Evolutionary conservation across 192 early-diverging fungal genomes (phyloP), one percentile per base, ranked within the genome.

Genomic region (Physocladia obscura): DNA sequence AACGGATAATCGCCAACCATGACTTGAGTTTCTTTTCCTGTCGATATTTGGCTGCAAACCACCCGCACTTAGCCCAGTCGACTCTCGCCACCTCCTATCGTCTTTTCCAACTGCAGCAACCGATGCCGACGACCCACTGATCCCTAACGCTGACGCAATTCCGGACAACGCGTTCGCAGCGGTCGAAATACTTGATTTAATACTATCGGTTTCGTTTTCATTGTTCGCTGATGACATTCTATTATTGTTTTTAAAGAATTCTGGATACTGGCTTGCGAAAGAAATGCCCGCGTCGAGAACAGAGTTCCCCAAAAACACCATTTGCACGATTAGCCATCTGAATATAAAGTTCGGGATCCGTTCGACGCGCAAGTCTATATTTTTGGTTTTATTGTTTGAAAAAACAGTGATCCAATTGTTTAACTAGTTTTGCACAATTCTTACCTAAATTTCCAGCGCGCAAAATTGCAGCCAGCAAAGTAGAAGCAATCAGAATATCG

Each of bases 241-340:
- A 30, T 11, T 68, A 30, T 17, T 39, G 17, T 17, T n/a, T 2
- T 51, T 58, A 51, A 71, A 62, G 26, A 30, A 57, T 19, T 19
- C 38, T 8, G 57, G 57, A 34, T 67, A 73, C 8, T 65, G 51
- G 2, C n/a, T 17, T 0, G 62, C 61, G 15, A 65, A n/a, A 11
- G 15, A 22, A 2, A 73, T 32, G 26, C 22, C 22, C 15, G 49
- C 31, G 47, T 73, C 71, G 2, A 73, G 34, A 11, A 73, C 71
- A 3, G 71, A 19, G 71, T 73, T 47, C 5, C 71, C 71, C 37
- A 73, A 15, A 34, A 73, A 67, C 51, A 73, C 21, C 6, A 73
- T n/a, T 31, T 73, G 71, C 2, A 73, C 60, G 29, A 73, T n/a
- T 13, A 58, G 17, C 71, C 71, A 73, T 4, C 71, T 49, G n/a